These are phyloP conservation scores for Aspergillus puulaauensis DNA, from an alignment of 2,329 filamentous ascomycete species.

Conservation along the genomic window DNA sequence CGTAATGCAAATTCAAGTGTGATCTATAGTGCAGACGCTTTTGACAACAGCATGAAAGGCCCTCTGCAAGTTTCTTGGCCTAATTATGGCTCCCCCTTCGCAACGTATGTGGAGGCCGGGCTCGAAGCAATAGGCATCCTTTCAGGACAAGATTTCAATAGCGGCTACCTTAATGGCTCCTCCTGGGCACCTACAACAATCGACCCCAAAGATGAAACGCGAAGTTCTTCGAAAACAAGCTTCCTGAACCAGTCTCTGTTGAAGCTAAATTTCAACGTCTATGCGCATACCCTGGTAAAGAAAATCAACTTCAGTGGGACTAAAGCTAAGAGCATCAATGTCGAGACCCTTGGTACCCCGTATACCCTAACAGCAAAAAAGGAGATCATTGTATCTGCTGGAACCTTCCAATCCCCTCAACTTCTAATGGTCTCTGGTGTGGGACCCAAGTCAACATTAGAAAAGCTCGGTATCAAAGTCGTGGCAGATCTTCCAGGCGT, in stretches of 20 bases:
- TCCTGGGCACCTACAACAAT: background rate
- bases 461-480: slow-evolving; percentile 3
- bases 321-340: slow-evolving; percentile 10
- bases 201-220: background rate
- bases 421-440: slow-evolving; percentile 26
- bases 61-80: slow-evolving; percentile 32
- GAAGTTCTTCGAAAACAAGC: slow-evolving; percentile 5
- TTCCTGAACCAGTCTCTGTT: background rate
- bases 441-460: slow-evolving; percentile 5
- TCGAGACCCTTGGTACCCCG: background rate
- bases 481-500: slow-evolving; percentile 9
- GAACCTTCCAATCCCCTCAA: slow-evolving; percentile 21
- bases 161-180: slow-evolving; percentile 5
- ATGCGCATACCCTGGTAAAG: slow-evolving; percentile 11
- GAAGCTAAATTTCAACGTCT: background rate
- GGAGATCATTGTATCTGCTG: slow-evolving; percentile 16
- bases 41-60: slow-evolving; percentile 19
- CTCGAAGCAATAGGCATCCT: slow-evolving; percentile 25
- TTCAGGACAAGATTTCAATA: slow-evolving; percentile 21
- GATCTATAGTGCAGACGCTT: background rate
- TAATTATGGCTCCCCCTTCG: slow-evolving; percentile 25
- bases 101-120: slow-evolving; percentile 24
- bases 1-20: background rate
- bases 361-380: slow-evolving; percentile 8
- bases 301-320: slow-evolving; percentile 11